Evolutionary conservation across 176 grass and related monocot genomes (phyloP).

Genomic region (Juncus inflexus): DNA sequence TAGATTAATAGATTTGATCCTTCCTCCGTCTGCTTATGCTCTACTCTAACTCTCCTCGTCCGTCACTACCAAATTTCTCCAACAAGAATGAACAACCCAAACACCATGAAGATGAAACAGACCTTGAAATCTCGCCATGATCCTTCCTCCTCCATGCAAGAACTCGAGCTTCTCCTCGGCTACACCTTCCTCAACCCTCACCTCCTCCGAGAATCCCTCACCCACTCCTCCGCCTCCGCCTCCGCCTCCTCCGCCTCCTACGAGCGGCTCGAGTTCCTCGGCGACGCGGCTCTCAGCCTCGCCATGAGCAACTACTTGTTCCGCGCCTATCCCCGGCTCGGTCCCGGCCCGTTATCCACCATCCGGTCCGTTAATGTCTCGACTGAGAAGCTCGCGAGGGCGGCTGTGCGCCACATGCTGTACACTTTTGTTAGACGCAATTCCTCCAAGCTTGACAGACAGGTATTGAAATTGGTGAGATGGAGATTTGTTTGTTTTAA

Average conservation of each 20-base stretch:
- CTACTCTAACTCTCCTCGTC: no score
- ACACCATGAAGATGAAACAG: no score
- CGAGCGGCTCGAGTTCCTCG: slow-evolving; percentile 78
- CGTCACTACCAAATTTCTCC: no score
- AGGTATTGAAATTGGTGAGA: slow-evolving; percentile 11
- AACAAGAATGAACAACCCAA: no score
- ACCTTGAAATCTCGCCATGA: no score
- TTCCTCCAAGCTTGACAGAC: slow-evolving; percentile 46
- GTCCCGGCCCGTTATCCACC: slow-evolving; percentile 44
- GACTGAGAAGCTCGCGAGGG: slow-evolving; percentile 32
- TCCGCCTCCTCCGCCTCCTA: slow-evolving; percentile 24
- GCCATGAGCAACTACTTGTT: slow-evolving; percentile 53
- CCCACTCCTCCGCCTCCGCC: slow-evolving; percentile 59
- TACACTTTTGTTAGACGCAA: slow-evolving; percentile 57
- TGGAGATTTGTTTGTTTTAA: no score
- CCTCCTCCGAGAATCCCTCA: slow-evolving; percentile 63
- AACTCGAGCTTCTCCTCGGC: slow-evolving; percentile 42
- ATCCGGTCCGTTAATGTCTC: slow-evolving; percentile 68
- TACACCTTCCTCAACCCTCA: slow-evolving; percentile 48
- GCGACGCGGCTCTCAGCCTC: slow-evolving; percentile 55
- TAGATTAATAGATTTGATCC: no score
- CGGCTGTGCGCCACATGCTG: slow-evolving; percentile 49
- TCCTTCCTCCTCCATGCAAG: slow-evolving; percentile 11
- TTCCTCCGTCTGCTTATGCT: no score
- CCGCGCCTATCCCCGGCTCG: slow-evolving; percentile 40